Percentiles rank a stretch among this genome's conserved stretches.
These are phyloP conservation scores for Mrakia blollopis DNA, from an alignment of 768 basidiomycete genomes.

Conservation along the genomic window DNA sequence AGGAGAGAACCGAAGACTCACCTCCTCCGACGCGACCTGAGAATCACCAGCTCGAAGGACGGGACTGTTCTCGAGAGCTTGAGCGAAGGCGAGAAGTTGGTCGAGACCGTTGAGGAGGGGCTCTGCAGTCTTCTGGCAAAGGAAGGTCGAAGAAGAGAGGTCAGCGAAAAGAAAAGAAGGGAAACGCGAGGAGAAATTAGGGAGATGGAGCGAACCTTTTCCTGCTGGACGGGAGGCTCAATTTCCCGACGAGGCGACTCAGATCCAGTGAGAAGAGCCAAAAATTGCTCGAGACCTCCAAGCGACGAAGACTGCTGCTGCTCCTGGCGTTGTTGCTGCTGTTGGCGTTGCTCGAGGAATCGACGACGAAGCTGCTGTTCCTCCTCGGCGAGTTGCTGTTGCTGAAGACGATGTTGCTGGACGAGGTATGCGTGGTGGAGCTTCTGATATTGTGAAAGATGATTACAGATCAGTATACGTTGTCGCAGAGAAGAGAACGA, in stretches of 20 bases:
- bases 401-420: neutral
- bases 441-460: neutral
- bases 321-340: neutral
- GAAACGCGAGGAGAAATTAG: neutral
- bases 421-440: neutral
- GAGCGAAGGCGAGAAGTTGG: neutral
- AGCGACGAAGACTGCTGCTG: neutral
- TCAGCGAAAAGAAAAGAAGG: neutral
- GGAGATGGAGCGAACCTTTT: neutral
- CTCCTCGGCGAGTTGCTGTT: neutral
- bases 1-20: neutral
- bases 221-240: neutral
- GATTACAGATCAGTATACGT: neutral
- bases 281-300: constrained; percentile 1
- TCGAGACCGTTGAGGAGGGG: neutral
- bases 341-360: neutral
- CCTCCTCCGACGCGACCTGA: neutral
- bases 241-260: neutral
- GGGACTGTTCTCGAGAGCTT: neutral
- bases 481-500: too few species aligned
- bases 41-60: neutral
- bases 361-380: neutral
- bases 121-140: too few species aligned
- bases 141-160: neutral
- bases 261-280: neutral